Evolutionary conservation across 768 basidiomycete species (phyloP).

Genomic region (Trametes punicea): DNA sequence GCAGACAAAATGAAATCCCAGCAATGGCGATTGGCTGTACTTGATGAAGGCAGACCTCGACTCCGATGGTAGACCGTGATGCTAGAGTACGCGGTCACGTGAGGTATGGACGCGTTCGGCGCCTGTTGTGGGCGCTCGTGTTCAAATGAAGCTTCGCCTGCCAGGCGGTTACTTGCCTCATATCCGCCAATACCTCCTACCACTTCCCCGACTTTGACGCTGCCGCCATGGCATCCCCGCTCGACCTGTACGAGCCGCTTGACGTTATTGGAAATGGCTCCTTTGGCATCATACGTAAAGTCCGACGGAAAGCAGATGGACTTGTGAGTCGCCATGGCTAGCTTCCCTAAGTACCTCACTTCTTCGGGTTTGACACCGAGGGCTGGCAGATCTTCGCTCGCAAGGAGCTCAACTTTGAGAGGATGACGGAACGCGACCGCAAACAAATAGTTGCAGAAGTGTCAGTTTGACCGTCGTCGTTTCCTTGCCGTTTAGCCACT

Average conservation of each 20-base stretch:
- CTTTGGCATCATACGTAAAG: constrained; percentile 97
- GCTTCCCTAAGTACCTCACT: not conserved
- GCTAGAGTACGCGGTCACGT: constrained; percentile 17
- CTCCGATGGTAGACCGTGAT: not conserved
- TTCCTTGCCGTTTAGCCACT: not conserved
- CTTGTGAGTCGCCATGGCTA: constrained; percentile 47
- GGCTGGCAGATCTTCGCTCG: constrained; percentile 68
- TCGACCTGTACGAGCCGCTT: constrained; percentile 81
- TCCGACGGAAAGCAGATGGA: constrained; percentile 79
- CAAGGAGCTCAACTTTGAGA: constrained; percentile 96
- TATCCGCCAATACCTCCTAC: constrained; percentile 6
- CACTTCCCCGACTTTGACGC: not conserved
- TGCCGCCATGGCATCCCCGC: constrained; percentile 33
- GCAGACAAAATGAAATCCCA: too few relatives aligned
- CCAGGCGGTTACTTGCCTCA: constrained; percentile 4
- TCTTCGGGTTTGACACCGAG: constrained; percentile 4
- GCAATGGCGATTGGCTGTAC: too few relatives aligned
- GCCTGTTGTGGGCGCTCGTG: constrained; percentile 11
- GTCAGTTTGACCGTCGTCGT: constrained; percentile 46
- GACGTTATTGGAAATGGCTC: constrained; percentile 96
- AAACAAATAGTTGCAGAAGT: constrained; percentile 98
- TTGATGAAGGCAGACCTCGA: too few relatives aligned
- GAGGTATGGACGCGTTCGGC: constrained; percentile 8
- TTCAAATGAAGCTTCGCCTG: constrained; percentile 4
- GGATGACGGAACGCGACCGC: constrained; percentile 93